A percentile compares a stretch with the other conserved stretches of the same genome.
Evolutionary conservation across 768 basidiomycete species (phyloP).

Genomic region (Russula dissimulans): DNA sequence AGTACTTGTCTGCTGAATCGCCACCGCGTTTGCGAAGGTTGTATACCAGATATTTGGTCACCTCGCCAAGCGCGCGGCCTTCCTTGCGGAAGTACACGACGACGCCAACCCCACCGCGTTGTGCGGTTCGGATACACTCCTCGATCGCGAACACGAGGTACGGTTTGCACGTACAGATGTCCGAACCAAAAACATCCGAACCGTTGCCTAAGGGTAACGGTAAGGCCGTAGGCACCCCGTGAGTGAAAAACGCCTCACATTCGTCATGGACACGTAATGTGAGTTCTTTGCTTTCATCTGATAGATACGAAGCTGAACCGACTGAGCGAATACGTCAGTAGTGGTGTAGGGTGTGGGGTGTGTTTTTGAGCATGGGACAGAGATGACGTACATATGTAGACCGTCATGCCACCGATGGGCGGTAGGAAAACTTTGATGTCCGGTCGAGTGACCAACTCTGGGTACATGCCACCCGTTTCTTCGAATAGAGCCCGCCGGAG

Average conservation of each 20-base stretch:
- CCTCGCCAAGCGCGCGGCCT: constrained; percentile 87
- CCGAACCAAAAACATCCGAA: constrained; percentile 92
- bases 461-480: constrained; percentile 93
- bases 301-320: constrained; percentile 72
- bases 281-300: constrained; percentile 68
- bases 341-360: neutral
- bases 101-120: constrained; percentile 82
- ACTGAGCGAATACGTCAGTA: constrained; percentile 35
- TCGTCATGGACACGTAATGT: constrained; percentile 91
- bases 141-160: constrained; percentile 90
- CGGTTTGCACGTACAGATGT: constrained; percentile 89
- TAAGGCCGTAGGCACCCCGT: neutral
- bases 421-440: constrained; percentile 96
- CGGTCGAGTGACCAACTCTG: constrained; percentile 89
- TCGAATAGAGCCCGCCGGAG: constrained; percentile 91
- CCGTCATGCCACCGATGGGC: constrained; percentile 85
- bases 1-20: constrained; percentile 89
- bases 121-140: constrained; percentile 79
- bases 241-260: constrained; percentile 40
- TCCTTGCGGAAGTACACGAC: constrained; percentile 95
- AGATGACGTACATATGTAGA: constrained; percentile 69
- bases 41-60: constrained; percentile 93
- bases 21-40: constrained; percentile 93
- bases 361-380: neutral
- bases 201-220: constrained; percentile 58